Evolutionary conservation across 73 alveolate species (phyloP).

Genomic region (Paramecium tetraurelia): DNA sequence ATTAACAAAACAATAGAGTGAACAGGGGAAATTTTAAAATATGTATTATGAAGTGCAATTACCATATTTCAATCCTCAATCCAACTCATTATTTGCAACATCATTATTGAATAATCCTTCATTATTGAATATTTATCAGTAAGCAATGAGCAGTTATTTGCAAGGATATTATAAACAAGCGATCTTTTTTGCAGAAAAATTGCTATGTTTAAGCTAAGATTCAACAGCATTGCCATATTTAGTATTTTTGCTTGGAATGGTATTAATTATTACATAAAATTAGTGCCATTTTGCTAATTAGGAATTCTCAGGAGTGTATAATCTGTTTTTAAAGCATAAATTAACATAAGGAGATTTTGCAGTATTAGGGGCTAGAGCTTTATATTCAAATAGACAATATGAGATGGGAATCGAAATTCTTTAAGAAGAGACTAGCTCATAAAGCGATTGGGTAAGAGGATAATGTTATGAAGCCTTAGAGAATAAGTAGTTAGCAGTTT

Average conservation of each 20-base stretch:
- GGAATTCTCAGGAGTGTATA: constrained; percentile 7
- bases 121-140: background rate
- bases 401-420: constrained; percentile 21
- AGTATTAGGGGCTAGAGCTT: constrained; percentile 29
- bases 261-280: background rate
- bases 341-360: background rate
- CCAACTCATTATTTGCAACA: background rate
- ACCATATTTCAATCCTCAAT: constrained; percentile 1
- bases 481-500: constrained; percentile 57
- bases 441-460: constrained; percentile 57
- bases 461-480: constrained; percentile 61
- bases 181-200: constrained; percentile 45
- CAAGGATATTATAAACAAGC: constrained; percentile 11
- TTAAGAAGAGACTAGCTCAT: background rate
- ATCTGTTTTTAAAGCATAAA: background rate
- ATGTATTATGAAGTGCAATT: constrained; percentile 20
- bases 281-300: constrained; percentile 7
- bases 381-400: background rate
- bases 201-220: background rate
- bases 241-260: background rate
- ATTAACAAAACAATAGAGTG: background rate
- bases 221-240: background rate
- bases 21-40: background rate
- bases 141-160: constrained; percentile 30
- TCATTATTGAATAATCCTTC: constrained; percentile 1